These are phyloP conservation scores for Eucalyptus camaldulensis DNA, from an alignment of 345 rosid species.

Conservation along the genomic window DNA sequence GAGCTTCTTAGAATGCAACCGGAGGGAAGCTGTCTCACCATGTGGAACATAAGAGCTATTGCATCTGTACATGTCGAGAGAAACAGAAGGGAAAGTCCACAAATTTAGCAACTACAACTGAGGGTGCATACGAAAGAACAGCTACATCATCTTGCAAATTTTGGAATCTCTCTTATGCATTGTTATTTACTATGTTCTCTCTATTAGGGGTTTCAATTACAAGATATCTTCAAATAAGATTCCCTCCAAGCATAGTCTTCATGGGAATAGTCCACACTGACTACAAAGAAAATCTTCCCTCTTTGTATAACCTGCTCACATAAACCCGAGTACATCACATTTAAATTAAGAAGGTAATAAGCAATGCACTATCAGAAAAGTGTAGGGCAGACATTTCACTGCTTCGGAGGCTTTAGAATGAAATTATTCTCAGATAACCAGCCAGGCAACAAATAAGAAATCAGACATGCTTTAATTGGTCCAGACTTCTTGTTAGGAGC, in stretches of 20 bases:
- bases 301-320: not conserved
- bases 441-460: not conserved
- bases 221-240: not conserved
- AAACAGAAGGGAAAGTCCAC: not conserved
- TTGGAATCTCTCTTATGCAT: not conserved
- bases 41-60: not conserved
- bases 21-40: not conserved
- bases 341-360: not conserved
- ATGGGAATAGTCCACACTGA: not conserved
- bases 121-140: not conserved
- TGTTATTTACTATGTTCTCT: not conserved
- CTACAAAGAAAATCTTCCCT: not conserved
- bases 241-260: not conserved
- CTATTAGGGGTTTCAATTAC: not conserved
- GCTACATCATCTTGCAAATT: not conserved
- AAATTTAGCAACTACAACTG: not conserved
- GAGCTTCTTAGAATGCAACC: conserved; percentile 27
- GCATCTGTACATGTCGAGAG: not conserved
- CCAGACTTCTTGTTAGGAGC: not conserved
- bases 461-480: not conserved
- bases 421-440: not conserved
- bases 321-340: not conserved
- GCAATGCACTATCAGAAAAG: not conserved
- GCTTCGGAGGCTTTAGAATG: not conserved
- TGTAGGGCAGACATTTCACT: not conserved